Evolutionary conservation across 1,284 basidiomycete genomes (phyloP).

Genomic region (Flammula alnicola): DNA sequence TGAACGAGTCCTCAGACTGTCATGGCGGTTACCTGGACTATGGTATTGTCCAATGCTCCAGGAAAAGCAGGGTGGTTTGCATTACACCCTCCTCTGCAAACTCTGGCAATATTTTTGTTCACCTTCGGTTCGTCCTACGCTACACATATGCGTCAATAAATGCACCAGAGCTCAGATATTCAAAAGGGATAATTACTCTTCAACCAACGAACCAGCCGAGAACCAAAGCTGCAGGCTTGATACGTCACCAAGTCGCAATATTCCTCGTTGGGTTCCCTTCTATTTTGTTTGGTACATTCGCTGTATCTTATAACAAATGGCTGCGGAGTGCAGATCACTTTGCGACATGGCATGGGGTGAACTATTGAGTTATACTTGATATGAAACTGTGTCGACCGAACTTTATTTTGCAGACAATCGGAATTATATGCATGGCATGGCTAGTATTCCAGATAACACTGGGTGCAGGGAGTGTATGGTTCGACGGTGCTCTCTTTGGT

Average conservation of each 20-base stretch:
- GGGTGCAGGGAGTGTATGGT: conserved; percentile 75
- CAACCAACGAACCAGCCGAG: conserved; percentile 72
- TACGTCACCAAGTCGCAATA: conserved; percentile 65
- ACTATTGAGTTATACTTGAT: conserved; percentile 25
- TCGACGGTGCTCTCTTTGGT: conserved; percentile 62
- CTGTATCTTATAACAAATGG: conserved; percentile 61
- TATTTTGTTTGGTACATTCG: conserved; percentile 57
- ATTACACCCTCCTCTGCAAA: conserved; percentile 67
- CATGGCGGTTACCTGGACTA: conserved; percentile 45
- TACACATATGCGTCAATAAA: too few relatives aligned
- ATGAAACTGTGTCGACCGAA: not conserved
- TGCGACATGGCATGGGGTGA: conserved; percentile 70
- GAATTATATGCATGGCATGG: conserved; percentile 58
- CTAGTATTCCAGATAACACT: conserved; percentile 57
- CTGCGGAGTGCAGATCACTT: conserved; percentile 54
- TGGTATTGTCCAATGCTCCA: conserved; percentile 55
- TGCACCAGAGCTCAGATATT: too few relatives aligned
- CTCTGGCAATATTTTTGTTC: conserved; percentile 55
- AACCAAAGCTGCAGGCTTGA: conserved; percentile 67
- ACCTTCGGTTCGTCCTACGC: conserved; percentile 65
- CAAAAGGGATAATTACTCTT: conserved; percentile 71
- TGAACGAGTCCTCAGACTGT: conserved; percentile 19
- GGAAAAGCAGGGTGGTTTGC: conserved; percentile 60
- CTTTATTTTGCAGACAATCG: conserved; percentile 50
- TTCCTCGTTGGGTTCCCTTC: conserved; percentile 55